These are phyloP conservation scores for Eutypella sp. DNA, from an alignment of 2,329 filamentous ascomycete genomes.

Conservation along the genomic window DNA sequence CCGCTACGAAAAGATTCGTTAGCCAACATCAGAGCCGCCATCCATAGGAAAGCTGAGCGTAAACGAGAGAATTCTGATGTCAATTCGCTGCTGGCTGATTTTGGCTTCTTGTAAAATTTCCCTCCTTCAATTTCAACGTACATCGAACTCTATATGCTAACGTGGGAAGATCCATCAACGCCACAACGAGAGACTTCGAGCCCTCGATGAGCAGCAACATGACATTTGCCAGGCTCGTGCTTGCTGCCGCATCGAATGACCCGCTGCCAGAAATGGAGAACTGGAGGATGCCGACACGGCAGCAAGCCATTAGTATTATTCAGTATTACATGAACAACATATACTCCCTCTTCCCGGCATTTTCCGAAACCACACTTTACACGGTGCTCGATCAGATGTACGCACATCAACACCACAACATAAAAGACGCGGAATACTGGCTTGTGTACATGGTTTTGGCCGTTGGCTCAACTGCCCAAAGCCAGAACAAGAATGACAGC, in stretches of 20 bases:
- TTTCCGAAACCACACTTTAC: slow-evolving; percentile 74
- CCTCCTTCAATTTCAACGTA: background rate
- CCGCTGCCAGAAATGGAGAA: slow-evolving; percentile 59
- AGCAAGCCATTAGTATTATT: slow-evolving; percentile 63
- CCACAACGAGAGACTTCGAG: slow-evolving; percentile 90
- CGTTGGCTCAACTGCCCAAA: slow-evolving; percentile 71
- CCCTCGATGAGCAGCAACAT: slow-evolving; percentile 74
- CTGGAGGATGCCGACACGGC: slow-evolving; percentile 63
- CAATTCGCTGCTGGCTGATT: slow-evolving; percentile 87
- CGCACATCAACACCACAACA: slow-evolving; percentile 57
- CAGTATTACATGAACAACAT: slow-evolving; percentile 83
- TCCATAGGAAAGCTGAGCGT: slow-evolving; percentile 59
- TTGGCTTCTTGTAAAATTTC: slow-evolving; percentile 74
- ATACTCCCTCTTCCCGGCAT: slow-evolving; percentile 74
- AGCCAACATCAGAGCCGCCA: slow-evolving; percentile 55
- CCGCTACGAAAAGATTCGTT: slow-evolving; percentile 55
- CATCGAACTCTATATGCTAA: slow-evolving; percentile 8
- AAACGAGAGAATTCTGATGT: slow-evolving; percentile 77
- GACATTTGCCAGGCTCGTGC: slow-evolving; percentile 83
- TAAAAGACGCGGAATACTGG: slow-evolving; percentile 73
- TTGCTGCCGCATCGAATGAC: slow-evolving; percentile 76
- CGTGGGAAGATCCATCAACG: slow-evolving; percentile 72
- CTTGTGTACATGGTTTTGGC: slow-evolving; percentile 85
- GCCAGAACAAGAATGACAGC: slow-evolving; percentile 61
- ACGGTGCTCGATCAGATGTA: slow-evolving; percentile 79